phyloP scores from a whole-genome alignment of 164 flowering plant genomes.

The Cinnamomum chago region DNA sequence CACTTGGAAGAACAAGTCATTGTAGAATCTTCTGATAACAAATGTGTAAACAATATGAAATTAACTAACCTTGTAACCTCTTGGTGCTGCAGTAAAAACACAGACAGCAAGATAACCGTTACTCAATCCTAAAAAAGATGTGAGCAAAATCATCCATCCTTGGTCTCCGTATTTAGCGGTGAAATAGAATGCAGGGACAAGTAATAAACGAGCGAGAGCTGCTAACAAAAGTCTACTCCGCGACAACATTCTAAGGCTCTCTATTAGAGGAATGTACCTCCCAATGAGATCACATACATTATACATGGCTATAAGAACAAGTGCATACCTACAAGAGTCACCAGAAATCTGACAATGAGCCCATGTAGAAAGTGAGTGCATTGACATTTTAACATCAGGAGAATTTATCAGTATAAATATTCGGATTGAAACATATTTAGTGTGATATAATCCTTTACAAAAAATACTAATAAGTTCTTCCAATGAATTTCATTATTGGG shows the following conservation, averaged over 20 bases:
- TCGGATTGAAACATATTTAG: neutral
- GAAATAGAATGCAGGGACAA: slow-evolving; percentile 57
- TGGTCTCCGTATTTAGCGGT: slow-evolving; percentile 59
- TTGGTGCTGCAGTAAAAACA: slow-evolving; percentile 52
- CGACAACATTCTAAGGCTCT: slow-evolving; percentile 44
- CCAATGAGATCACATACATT: slow-evolving; percentile 71
- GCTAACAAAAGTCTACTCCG: slow-evolving; percentile 41
- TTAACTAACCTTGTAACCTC: slow-evolving; percentile 54
- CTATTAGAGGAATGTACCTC: slow-evolving; percentile 54
- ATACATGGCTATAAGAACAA: slow-evolving; percentile 69
- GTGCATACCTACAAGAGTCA: slow-evolving; percentile 53
- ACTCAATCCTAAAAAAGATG: slow-evolving; percentile 46
- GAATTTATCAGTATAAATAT: neutral
- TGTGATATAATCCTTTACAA: neutral
- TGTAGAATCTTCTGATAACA: neutral
- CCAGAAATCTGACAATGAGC: neutral
- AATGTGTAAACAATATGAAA: no score
- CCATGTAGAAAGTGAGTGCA: neutral
- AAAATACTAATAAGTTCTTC: neutral
- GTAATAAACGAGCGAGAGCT: slow-evolving; percentile 40
- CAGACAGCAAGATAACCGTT: slow-evolving; percentile 64
- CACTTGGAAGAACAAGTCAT: neutral
- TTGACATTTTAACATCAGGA: neutral
- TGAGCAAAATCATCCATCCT: slow-evolving; percentile 64
- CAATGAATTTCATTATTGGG: no score